Base-by-base conservation (phyloP, 2,329 filamentous ascomycete genomes). In the Penicillium sclerotiorum region DNA sequence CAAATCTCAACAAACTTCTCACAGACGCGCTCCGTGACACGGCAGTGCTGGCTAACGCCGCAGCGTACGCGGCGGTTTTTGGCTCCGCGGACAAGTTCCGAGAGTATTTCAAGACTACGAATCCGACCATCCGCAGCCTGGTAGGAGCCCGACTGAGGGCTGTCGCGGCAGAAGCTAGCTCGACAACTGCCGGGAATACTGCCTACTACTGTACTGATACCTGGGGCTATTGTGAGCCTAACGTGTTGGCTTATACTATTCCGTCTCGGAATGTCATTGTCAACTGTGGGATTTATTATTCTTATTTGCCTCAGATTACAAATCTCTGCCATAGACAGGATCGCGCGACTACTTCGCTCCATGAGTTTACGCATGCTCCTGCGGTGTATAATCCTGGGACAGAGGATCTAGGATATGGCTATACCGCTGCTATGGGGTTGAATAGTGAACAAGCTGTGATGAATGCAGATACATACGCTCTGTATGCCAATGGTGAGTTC, bases 361-460 rank as follows among this genome's bases (percentile, higher is more conserved):
- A 89, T 61, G 86, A 89, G 74, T 74, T 78, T 57, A 86, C 85
- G 8, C 86, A 88, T 63, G 75, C 79, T n/a, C 69, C 78, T 63
- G 76, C 71, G 69, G 74, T 79, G 11, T 77, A 71, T 52, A 65
- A 56, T 53, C 81, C 81, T 48, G 81, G 83, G 8, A 87, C 84
- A 2, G 66, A 77, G 1, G 85, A 88, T 61, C 72, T 79, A 45
- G 79, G 74, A 21, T 83, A 82, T 56, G 83, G 81, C 22, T 87
- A 86, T 59, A 65, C 74, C 5, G 76, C 76, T 43, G 65, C 70
- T 6, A 73, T 64, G 3, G 61, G 68, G 5, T 65, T 88, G 54
- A 73, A 68, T 5, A 73, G 74, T 0, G 58, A 66, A 4, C 67
- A 80, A 61, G 83, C 84, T 42, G 62, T 87, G 8, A 73, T 77